Conservation (phyloP, 2,329 filamentous ascomycete genomes). For the Xylariomycetidae sp. region DNA sequence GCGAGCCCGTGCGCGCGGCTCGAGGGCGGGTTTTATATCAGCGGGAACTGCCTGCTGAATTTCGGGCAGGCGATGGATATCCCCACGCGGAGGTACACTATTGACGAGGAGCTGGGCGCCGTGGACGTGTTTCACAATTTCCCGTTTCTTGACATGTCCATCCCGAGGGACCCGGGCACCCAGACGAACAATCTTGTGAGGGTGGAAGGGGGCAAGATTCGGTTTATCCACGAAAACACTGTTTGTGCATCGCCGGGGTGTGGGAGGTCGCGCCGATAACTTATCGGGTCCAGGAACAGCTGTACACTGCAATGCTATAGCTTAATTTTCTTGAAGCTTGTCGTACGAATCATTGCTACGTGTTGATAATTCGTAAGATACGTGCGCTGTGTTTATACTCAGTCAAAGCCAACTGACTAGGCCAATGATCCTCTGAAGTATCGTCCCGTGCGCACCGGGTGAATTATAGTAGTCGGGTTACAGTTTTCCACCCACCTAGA, state of each 20-base stretch:
- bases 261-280: conserved; percentile 1
- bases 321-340: too few relatives aligned
- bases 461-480: too few relatives aligned
- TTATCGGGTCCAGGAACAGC: too few relatives aligned
- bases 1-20: background rate
- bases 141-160: conserved; percentile 18
- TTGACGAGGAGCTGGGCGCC: conserved; percentile 13
- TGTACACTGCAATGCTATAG: too few relatives aligned
- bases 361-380: too few relatives aligned
- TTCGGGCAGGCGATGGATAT: conserved; percentile 6
- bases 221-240: conserved; percentile 17
- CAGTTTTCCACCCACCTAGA: too few relatives aligned
- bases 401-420: too few relatives aligned
- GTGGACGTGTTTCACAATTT: conserved; percentile 16
- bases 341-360: too few relatives aligned
- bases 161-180: conserved; percentile 11
- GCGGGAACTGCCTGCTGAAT: background rate
- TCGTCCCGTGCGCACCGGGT: too few relatives aligned
- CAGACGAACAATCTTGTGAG: conserved; percentile 16
- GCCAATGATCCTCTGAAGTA: too few relatives aligned
- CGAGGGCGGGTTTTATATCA: background rate
- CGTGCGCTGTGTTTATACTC: too few relatives aligned
- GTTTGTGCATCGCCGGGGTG: conserved; percentile 15
- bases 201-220: conserved; percentile 17
- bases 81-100: conserved; percentile 9